A percentile compares a stretch with the other conserved stretches of the same genome.
Conservation (phyloP, 2,329 filamentous ascomycete genomes). For the Gnomoniopsis smithogilvyi region DNA sequence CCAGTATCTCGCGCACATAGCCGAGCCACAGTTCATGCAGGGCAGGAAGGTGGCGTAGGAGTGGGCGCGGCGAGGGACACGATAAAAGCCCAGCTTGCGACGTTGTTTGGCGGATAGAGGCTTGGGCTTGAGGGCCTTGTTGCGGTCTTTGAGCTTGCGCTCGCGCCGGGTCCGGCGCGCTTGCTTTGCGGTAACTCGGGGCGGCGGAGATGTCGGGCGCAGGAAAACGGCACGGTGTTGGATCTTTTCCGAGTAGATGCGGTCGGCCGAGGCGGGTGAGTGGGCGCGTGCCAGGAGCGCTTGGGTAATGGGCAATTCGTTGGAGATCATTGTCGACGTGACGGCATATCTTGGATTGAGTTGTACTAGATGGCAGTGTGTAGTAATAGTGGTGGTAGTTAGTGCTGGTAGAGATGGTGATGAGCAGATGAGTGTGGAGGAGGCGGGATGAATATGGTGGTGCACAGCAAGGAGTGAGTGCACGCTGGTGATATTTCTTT, state of each 20-base stretch:
- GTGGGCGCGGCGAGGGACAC: constrained; percentile 65
- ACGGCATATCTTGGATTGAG: neutral
- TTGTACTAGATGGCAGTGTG: neutral
- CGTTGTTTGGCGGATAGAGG: constrained; percentile 81
- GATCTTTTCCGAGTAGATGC: constrained; percentile 79
- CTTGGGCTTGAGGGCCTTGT: constrained; percentile 48
- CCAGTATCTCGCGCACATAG: constrained; percentile 81
- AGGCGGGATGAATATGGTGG: too few species aligned
- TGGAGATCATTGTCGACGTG: constrained; percentile 9
- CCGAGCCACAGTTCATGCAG: constrained; percentile 77
- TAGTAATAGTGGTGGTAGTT: neutral
- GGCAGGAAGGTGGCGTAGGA: constrained; percentile 76
- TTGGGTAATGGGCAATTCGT: constrained; percentile 45
- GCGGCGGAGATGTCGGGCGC: constrained; percentile 67
- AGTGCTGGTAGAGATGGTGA: too few species aligned
- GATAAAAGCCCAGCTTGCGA: constrained; percentile 68
- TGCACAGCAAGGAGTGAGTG: neutral
- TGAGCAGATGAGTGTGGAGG: too few species aligned
- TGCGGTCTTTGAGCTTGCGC: constrained; percentile 43
- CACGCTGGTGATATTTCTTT: neutral
- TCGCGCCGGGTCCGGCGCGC: constrained; percentile 48
- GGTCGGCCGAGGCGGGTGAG: constrained; percentile 65
- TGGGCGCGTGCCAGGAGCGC: constrained; percentile 75
- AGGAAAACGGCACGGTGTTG: constrained; percentile 78
- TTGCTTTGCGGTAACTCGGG: constrained; percentile 56